Conservation (phyloP, 2,329 filamentous ascomycete species). For the Calonectria leucothoes region DNA sequence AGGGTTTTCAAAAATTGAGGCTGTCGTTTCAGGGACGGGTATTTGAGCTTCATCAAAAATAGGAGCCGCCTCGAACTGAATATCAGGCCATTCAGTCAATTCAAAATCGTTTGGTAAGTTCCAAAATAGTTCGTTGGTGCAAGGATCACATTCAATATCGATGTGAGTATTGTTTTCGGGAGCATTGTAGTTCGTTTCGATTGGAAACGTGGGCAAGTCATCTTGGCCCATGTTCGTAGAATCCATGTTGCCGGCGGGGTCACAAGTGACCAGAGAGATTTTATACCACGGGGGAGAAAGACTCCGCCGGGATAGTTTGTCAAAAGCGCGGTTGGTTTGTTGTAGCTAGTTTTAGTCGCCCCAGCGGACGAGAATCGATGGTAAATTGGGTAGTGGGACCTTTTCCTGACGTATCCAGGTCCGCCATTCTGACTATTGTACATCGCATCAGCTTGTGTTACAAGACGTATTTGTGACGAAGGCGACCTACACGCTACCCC, state of each 20-base stretch:
- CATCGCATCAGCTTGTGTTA: not conserved
- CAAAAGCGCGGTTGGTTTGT: not conserved
- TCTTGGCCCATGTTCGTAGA: not conserved
- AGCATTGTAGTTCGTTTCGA: not conserved
- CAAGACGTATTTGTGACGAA: too few relatives aligned
- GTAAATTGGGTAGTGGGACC: not conserved
- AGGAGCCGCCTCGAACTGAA: not conserved
- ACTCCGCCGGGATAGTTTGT: not conserved
- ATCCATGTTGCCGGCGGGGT: not conserved
- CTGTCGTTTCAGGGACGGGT: not conserved
- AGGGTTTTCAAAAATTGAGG: too few relatives aligned
- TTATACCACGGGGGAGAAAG: not conserved
- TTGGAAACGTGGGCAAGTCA: not conserved
- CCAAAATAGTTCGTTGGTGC: not conserved
- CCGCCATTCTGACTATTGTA: not conserved
- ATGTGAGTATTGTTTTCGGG: not conserved
- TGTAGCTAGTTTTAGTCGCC: not conserved
- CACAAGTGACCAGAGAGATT: not conserved
- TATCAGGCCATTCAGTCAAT: not conserved
- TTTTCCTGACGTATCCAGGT: constrained; percentile 5
- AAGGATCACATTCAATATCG: not conserved
- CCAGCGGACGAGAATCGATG: not conserved
- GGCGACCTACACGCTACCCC: not conserved
- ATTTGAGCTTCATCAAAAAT: not conserved
- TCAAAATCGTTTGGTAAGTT: not conserved